A percentile compares a stretch with the other conserved stretches of the same genome.
phyloP scores from a whole-genome alignment of 1,284 basidiomycete genomes.

The Microbotryomycetes sp. region DNA sequence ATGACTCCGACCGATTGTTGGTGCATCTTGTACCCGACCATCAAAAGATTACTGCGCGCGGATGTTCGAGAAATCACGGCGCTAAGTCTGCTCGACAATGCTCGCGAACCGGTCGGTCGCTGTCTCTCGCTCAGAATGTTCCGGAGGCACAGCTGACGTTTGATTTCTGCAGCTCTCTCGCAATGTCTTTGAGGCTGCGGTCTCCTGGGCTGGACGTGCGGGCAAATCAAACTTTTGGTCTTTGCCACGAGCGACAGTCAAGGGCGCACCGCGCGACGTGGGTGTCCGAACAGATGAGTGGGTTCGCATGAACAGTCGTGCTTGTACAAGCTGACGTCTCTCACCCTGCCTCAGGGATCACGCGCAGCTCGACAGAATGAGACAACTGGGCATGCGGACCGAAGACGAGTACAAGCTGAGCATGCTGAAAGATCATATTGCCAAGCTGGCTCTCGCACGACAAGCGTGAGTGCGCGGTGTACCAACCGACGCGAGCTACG shows the following conservation, averaged over 20 bases:
- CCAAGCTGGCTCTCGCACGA: slow-evolving; percentile 38
- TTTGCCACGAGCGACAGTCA: slow-evolving; percentile 53
- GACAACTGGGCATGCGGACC: slow-evolving; percentile 70
- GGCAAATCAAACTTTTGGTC: slow-evolving; percentile 45
- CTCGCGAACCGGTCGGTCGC: slow-evolving; percentile 65
- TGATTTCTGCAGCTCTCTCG: slow-evolving; percentile 56
- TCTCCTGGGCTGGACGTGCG: slow-evolving; percentile 66
- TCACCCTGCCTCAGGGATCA: slow-evolving; percentile 29
- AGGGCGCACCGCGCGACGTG: slow-evolving; percentile 46
- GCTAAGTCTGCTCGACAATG: slow-evolving; percentile 59
- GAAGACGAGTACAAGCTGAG: slow-evolving; percentile 72
- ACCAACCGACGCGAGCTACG: no score
- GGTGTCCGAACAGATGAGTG: slow-evolving; percentile 62
- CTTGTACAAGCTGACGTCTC: no score
- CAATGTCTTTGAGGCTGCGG: slow-evolving; percentile 73
- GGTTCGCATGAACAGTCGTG: no score
- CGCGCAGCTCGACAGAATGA: slow-evolving; percentile 44
- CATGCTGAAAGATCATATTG: slow-evolving; percentile 78
- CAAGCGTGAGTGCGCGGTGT: slow-evolving; percentile 48
- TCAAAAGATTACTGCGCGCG: slow-evolving; percentile 75
- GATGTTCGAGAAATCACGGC: slow-evolving; percentile 76
- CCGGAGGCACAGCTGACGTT: background rate
- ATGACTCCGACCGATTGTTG: slow-evolving; percentile 80
- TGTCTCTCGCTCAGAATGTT: background rate
- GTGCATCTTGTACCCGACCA: slow-evolving; percentile 89